Base-by-base conservation (phyloP, 306 rosid genomes). In the Cicer yamashitae region DNA sequence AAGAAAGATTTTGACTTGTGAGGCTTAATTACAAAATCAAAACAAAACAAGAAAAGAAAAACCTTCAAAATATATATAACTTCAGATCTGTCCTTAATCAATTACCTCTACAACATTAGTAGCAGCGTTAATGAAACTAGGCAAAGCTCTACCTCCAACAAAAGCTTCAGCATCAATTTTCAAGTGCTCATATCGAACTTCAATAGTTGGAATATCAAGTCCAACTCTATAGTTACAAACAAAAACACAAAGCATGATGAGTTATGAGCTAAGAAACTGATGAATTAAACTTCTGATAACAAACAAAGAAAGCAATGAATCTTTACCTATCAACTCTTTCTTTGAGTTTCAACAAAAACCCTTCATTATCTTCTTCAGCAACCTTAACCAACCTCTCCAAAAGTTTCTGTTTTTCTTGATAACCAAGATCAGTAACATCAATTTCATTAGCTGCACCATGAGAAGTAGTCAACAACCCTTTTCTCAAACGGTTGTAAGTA, bases 71-170 rank as follows among this genome's bases (percentile, higher is more conserved):
- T 4, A 45, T 38, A 22, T n/a, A 71, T 43, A 40, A 39, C 15
- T 5, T 48, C 6, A 2, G 8, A 50, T 63, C 47, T 18, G 12
- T 44, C 17, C 13, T 20, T 22, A 22, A 22, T 22, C 25, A 22
- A 22, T 22, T 77, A 82, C 85, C 85, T 82, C 82, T 0, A 82
- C 1, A 10, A 86, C 25, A 41, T 85, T 81, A n/a, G 72, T 48
- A n/a, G 52, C 68, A 54, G 80, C 85, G 60, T 89, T 89, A 7
- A 82, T 43, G 51, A 86, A 63, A 50, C 91, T 79, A 2, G 97
- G 89, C 65, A 87, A 69, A 30, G 97, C 87, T 80, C 97, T 89
- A 66, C 88, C 53, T 79, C 92, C 89, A 10, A 86, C 87, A 60
- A 82, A 75, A 66, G 83, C 85, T 60, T 88, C 85, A 37, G 92